Conservation (phyloP, 2,329 filamentous ascomycete species). For the Fusarium hainanense region DNA sequence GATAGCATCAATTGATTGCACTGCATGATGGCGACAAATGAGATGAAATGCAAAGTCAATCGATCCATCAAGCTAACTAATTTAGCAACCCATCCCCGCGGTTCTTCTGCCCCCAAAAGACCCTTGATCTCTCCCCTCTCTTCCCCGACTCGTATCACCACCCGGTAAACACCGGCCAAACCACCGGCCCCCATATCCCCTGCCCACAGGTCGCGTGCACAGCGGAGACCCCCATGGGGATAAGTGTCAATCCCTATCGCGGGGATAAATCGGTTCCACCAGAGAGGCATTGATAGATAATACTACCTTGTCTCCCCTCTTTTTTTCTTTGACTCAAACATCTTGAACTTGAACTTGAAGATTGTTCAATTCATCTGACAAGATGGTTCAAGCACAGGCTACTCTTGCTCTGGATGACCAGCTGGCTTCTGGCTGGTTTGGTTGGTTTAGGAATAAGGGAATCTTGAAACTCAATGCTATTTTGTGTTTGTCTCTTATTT, state of each 20-base stretch:
- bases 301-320: slow-evolving; percentile 18
- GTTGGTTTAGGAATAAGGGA: slow-evolving; percentile 16
- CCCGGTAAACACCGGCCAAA: slow-evolving; percentile 15
- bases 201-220: slow-evolving; percentile 13
- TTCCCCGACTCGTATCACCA: neutral
- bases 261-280: slow-evolving; percentile 20
- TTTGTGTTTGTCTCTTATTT: slow-evolving; percentile 20
- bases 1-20: neutral
- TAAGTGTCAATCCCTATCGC: slow-evolving; percentile 11
- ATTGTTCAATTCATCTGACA: neutral
- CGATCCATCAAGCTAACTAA: neutral
- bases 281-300: slow-evolving; percentile 15
- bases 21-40: neutral
- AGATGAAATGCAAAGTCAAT: neutral
- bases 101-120: neutral
- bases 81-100: neutral
- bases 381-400: slow-evolving; percentile 23
- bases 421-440: slow-evolving; percentile 20
- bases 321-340: neutral
- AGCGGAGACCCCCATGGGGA: slow-evolving; percentile 20
- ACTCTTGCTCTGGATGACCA: slow-evolving; percentile 20
- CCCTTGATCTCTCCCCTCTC: slow-evolving; percentile 6
- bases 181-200: slow-evolving; percentile 48
- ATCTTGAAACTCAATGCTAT: slow-evolving; percentile 22
- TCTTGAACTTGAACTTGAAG: neutral